Percentiles rank a stretch among this genome's conserved stretches.
Evolutionary conservation across 148 eudicot species (phyloP).

Genomic region (Chenopodium formosanum): DNA sequence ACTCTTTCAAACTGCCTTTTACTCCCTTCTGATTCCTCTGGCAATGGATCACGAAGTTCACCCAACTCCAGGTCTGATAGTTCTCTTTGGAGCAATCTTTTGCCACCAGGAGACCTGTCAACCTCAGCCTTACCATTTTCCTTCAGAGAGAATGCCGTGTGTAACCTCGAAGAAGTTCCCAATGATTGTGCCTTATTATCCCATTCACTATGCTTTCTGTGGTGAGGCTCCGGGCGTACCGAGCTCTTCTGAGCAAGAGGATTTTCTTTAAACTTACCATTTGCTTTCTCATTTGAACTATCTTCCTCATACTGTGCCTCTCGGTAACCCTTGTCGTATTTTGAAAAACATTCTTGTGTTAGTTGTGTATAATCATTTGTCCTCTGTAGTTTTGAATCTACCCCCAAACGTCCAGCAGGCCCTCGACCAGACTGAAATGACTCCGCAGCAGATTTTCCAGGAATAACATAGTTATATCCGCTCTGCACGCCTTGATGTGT

Average conservation of each 20-base stretch:
- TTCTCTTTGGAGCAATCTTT: slow-evolving; percentile 66
- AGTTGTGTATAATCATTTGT: slow-evolving; percentile 32
- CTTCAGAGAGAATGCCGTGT: slow-evolving; percentile 31
- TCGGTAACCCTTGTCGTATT: slow-evolving; percentile 38
- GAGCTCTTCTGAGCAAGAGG: slow-evolving; percentile 36
- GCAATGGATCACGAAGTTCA: slow-evolving; percentile 78
- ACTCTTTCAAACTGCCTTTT: slow-evolving; percentile 56
- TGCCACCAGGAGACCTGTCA: slow-evolving; percentile 38
- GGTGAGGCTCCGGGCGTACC: slow-evolving; percentile 24
- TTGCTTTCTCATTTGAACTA: slow-evolving; percentile 39
- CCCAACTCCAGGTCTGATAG: slow-evolving; percentile 85
- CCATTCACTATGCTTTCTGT: slow-evolving; percentile 40
- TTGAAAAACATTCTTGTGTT: slow-evolving; percentile 23
- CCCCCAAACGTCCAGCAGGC: slow-evolving; percentile 37
- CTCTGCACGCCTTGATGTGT: slow-evolving; percentile 31
- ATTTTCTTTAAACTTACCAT: slow-evolving; percentile 38
- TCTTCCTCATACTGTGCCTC: slow-evolving; percentile 45
- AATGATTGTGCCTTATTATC: slow-evolving; percentile 36
- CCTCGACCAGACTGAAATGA: slow-evolving; percentile 43
- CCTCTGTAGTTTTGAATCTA: slow-evolving; percentile 36
- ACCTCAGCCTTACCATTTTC: slow-evolving; percentile 32
- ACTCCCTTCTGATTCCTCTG: slow-evolving; percentile 43
- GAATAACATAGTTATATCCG: slow-evolving; percentile 32
- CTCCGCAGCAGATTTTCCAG: slow-evolving; percentile 44
- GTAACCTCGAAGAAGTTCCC: slow-evolving; percentile 36